phyloP scores from a whole-genome alignment of 106 monocot species.

The Platanthera zijinensis region DNA sequence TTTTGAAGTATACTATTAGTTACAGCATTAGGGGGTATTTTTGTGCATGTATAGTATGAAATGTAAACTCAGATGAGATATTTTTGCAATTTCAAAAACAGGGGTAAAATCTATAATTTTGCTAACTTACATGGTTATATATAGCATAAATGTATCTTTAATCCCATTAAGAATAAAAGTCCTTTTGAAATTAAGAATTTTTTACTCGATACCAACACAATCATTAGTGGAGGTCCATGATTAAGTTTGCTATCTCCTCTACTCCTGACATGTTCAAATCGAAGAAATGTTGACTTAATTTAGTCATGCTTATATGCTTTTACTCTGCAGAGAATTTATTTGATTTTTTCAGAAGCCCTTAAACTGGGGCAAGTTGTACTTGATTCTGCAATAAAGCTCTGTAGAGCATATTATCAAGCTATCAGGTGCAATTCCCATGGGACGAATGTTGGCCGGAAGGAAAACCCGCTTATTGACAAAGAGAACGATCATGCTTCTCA shows the following conservation, averaged over 20 bases:
- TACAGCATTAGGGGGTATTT: too few species aligned
- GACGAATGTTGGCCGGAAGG: conserved; percentile 8
- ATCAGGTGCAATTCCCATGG: conserved; percentile 10
- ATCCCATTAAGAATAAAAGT: too few species aligned
- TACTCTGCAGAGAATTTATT: conserved; percentile 59
- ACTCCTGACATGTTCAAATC: background rate
- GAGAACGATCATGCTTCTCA: conserved; percentile 23
- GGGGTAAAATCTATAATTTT: too few species aligned
- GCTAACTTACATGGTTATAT: too few species aligned
- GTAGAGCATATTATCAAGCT: conserved; percentile 61
- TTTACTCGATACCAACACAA: too few species aligned
- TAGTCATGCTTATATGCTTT: background rate
- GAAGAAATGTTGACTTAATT: background rate
- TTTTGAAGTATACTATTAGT: too few species aligned
- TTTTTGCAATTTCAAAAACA: too few species aligned
- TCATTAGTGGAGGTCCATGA: background rate
- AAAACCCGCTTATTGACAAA: conserved; percentile 13
- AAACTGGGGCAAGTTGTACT: conserved; percentile 61
- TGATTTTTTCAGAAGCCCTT: conserved; percentile 44
- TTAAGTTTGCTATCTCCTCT: background rate
- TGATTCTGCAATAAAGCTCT: conserved; percentile 61
- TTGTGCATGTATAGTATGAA: too few species aligned
- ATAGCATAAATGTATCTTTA: too few species aligned
- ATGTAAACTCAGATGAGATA: too few species aligned
- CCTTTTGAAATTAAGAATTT: too few species aligned